These are phyloP conservation scores for Phycomyces blakesleeanus DNA, from an alignment of 192 early-diverging fungal genomes.

Conservation along the genomic window DNA sequence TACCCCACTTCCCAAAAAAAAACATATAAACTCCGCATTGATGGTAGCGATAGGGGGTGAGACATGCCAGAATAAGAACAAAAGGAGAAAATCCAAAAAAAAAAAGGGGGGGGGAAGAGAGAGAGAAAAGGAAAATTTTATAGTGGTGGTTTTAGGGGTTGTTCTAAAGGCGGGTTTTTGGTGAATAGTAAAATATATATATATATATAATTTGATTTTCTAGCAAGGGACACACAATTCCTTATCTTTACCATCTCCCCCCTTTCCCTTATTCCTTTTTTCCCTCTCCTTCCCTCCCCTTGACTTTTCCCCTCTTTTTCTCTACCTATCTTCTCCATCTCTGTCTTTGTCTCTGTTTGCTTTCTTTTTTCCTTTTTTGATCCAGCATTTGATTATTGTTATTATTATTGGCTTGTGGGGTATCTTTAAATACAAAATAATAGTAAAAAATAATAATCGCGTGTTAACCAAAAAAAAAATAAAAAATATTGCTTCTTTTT, in stretches of 20 bases:
- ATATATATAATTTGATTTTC: no score
- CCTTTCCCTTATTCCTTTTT: not conserved
- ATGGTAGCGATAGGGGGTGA: slow-evolving; percentile 1
- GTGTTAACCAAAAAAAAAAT: no score
- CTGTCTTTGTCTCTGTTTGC: not conserved
- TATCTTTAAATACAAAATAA: no score
- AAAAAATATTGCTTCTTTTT: no score
- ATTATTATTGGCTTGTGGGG: no score
- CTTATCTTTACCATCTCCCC: slow-evolving; percentile 1
- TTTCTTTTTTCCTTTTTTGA: not conserved
- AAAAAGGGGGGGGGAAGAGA: slow-evolving; percentile 7
- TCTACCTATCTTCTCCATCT: not conserved
- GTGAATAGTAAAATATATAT: no score
- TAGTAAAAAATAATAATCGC: no score
- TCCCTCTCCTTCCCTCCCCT: not conserved
- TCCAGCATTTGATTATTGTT: no score
- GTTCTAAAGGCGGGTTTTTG: no score
- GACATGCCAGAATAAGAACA: slow-evolving; percentile 3
- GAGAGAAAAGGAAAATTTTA: no score
- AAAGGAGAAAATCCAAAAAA: slow-evolving; percentile 4
- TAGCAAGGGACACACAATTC: no score
- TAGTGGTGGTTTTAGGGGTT: no score
- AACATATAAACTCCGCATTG: slow-evolving; percentile 5
- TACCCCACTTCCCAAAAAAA: not conserved
- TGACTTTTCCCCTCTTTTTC: not conserved